Evolutionary conservation across 148 eudicot species (phyloP).

Genomic region (Diospyros lotus): DNA sequence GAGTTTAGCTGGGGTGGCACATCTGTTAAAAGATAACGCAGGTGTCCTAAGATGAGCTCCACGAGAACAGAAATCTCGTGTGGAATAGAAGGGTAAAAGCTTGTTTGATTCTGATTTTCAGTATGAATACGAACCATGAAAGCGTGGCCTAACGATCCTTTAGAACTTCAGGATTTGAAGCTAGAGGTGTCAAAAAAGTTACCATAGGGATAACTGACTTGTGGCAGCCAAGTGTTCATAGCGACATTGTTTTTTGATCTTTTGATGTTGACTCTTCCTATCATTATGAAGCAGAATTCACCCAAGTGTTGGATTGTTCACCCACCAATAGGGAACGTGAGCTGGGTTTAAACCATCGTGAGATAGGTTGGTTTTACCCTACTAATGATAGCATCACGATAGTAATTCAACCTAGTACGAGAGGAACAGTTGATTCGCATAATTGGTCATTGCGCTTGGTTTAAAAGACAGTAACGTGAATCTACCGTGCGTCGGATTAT

Average conservation of each 20-base stretch:
- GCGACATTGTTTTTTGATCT: too few species aligned
- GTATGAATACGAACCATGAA: background rate
- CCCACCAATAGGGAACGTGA: slow-evolving; percentile 29
- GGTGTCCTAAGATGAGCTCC: background rate
- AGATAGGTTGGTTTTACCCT: slow-evolving; percentile 29
- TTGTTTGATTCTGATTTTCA: background rate
- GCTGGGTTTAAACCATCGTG: slow-evolving; percentile 27
- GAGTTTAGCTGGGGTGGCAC: background rate
- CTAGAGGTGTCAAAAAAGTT: slow-evolving; percentile 7
- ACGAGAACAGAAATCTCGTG: slow-evolving; percentile 6
- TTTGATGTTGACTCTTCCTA: too few species aligned
- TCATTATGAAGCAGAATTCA: too few species aligned
- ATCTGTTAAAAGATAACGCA: background rate
- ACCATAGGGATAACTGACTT: background rate
- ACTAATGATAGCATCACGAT: slow-evolving; percentile 18
- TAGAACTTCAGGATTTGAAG: background rate
- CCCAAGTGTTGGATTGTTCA: slow-evolving; percentile 24
- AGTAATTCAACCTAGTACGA: background rate
- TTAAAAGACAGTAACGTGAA: too few species aligned
- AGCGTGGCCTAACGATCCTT: slow-evolving; percentile 5
- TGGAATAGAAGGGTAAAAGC: background rate
- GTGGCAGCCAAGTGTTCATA: too few species aligned
- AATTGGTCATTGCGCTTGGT: too few species aligned
- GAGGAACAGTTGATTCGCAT: background rate
- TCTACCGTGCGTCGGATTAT: too few species aligned